Base-by-base conservation (phyloP, 768 basidiomycete genomes). In the Tubosaeta sp. region DNA sequence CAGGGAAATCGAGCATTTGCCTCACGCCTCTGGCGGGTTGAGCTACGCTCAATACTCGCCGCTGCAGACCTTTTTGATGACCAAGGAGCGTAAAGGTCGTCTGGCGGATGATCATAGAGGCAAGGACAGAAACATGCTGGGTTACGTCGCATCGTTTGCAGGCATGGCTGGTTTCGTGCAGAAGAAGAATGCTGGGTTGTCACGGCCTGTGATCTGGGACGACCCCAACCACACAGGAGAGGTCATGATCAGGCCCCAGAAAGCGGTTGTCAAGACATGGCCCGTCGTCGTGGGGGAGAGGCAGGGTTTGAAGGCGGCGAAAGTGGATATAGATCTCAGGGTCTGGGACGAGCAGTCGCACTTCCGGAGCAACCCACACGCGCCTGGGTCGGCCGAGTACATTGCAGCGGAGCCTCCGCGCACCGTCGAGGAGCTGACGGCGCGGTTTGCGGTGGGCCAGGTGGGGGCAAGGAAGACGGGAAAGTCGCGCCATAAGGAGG, bases 21-120 rank as follows among this genome's bases (percentile, higher is more conserved):
- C 87, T 0, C 90, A 91, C 57, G 74, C 69, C 24, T 73, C 68
- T 32, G 87, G 75, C 34, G 90, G 79, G 3, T 73, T 90, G 36
- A 69, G 72, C 40, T 92, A 91, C 65, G 66, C 79, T 3, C 70
- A 73, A 35, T 73, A 77, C 31, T 73, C 84, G 6, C 46, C 54
- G 6, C 68, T 90, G 43, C 84, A 88, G 47, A 73, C 76, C 0
- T 68, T 70, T 46, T 70, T 83, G 63, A 74, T 71, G 62, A 73
- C 74, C 8, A 73, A 71, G 52, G 69, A 80, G 16, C 74, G 80
- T 57, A 79, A 81, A 7, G 90, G 86, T 45, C 76, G 87, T 50
- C 52, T 84, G 55, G 72, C 82, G 32, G 71, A 79, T 25, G 59
- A 60, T 38, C 25, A 39, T 16, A 59, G 14, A 25, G 48, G 44